A percentile compares a stretch with the other conserved stretches of the same genome.
Evolutionary conservation across 1,284 basidiomycete species (phyloP).

Genomic region (Irpex sp.): DNA sequence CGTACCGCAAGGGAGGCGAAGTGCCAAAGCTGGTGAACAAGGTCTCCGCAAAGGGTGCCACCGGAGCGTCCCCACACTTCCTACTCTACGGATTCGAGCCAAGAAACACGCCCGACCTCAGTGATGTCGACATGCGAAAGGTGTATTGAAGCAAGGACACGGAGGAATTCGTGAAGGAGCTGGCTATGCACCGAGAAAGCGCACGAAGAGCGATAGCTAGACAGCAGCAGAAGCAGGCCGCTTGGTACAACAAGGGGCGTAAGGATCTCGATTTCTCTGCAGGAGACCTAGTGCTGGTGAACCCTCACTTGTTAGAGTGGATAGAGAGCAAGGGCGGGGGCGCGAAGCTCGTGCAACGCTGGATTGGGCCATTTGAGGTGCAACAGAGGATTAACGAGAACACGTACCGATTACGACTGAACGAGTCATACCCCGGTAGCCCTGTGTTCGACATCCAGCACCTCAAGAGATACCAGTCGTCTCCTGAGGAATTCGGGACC

Average conservation of each 20-base stretch:
- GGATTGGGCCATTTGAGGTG: slow-evolving; percentile 14
- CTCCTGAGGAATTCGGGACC: slow-evolving; percentile 23
- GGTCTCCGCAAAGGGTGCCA: no score
- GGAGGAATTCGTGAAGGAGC: background rate
- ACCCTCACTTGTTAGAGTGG: slow-evolving; percentile 37
- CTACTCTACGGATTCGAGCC: background rate
- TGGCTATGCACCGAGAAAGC: slow-evolving; percentile 16
- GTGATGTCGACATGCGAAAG: background rate
- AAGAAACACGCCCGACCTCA: background rate
- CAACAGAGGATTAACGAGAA: slow-evolving; percentile 32
- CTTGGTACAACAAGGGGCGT: slow-evolving; percentile 15
- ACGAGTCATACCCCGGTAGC: slow-evolving; percentile 32
- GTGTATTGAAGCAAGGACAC: no score
- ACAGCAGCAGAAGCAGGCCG: slow-evolving; percentile 20
- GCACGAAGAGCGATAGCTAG: slow-evolving; percentile 23
- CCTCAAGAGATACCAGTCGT: slow-evolving; percentile 26
- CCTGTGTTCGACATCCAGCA: slow-evolving; percentile 39
- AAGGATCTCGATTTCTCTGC: slow-evolving; percentile 22
- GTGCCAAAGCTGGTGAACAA: no score
- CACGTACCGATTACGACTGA: slow-evolving; percentile 35
- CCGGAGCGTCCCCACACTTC: background rate
- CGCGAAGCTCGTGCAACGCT: slow-evolving; percentile 35
- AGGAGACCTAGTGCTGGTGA: slow-evolving; percentile 37
- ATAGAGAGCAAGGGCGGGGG: slow-evolving; percentile 34
- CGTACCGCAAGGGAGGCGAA: no score